Conservation (phyloP, 257 asterid genomes). For the Fraxinus cuspidata region DNA sequence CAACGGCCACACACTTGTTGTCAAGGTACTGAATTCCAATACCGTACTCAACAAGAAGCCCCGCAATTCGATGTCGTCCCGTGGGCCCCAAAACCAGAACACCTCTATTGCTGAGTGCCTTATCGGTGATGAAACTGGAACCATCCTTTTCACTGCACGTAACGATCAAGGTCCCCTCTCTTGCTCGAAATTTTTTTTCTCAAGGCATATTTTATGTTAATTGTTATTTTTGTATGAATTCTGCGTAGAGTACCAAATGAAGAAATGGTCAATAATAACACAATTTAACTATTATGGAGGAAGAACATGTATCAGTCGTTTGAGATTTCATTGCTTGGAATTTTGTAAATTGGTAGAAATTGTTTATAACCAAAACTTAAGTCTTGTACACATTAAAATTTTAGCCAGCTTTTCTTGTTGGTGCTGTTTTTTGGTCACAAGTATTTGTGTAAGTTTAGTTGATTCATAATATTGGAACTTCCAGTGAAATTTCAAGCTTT, state of each 20-base stretch:
- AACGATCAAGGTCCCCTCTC: slow-evolving; percentile 37
- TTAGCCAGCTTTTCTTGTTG: not conserved
- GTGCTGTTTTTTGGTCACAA: not conserved
- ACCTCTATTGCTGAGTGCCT: slow-evolving; percentile 42
- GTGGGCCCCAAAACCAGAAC: slow-evolving; percentile 33
- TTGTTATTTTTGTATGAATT: not conserved
- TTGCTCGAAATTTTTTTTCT: not conserved
- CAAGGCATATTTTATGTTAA: not conserved
- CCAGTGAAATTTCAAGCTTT: not conserved
- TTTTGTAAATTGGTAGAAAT: not conserved
- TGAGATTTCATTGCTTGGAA: not conserved
- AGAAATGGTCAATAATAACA: not conserved
- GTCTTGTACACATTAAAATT: not conserved
- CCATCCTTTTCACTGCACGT: slow-evolving; percentile 42
- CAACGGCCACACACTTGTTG: slow-evolving; percentile 43
- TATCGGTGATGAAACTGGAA: slow-evolving; percentile 44
- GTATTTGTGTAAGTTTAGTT: not conserved
- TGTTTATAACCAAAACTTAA: not conserved
- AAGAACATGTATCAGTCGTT: not conserved
- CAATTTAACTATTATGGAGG: not conserved
- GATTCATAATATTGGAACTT: not conserved
- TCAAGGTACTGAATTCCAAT: slow-evolving; percentile 42
- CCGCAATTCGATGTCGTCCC: slow-evolving; percentile 13
- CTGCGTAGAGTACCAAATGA: not conserved
- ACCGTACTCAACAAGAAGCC: slow-evolving; percentile 29